These are phyloP conservation scores for Russula compacta DNA, from an alignment of 768 basidiomycete genomes.

Conservation along the genomic window DNA sequence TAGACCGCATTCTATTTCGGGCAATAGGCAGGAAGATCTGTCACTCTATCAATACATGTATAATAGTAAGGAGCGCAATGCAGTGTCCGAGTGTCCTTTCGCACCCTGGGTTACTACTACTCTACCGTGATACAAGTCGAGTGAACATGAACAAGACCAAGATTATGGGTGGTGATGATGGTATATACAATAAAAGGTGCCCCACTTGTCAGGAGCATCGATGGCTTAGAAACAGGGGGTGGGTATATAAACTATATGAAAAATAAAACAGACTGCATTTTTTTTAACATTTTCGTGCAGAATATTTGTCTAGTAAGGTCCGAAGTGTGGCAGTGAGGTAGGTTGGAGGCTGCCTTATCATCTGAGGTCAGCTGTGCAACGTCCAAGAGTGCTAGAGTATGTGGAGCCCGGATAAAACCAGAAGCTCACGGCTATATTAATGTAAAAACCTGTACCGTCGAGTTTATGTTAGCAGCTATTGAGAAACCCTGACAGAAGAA, in stretches of 20 bases:
- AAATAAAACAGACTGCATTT: background rate
- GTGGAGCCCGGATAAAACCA: slow-evolving; percentile 42
- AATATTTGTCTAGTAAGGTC: background rate
- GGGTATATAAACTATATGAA: background rate
- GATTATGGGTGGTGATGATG: background rate
- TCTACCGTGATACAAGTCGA: slow-evolving; percentile 1
- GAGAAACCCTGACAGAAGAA: background rate
- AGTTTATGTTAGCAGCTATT: background rate
- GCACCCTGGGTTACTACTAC: background rate
- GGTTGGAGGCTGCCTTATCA: background rate
- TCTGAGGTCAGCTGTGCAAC: slow-evolving; percentile 20
- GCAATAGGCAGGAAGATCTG: background rate
- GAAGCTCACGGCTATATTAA: slow-evolving; percentile 46
- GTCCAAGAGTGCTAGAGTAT: slow-evolving; percentile 26
- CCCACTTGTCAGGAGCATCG: background rate
- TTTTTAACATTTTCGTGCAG: background rate
- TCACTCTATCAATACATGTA: background rate
- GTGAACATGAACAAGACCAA: background rate
- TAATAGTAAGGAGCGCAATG: background rate
- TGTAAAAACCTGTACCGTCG: slow-evolving; percentile 35
- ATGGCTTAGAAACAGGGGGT: background rate
- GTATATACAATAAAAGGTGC: background rate
- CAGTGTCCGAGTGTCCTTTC: background rate
- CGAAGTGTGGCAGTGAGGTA: background rate
- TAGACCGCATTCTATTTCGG: background rate